Base-by-base conservation (phyloP, 139 green algal species). In the Auxenochlorella pyrenoidosa region DNA sequence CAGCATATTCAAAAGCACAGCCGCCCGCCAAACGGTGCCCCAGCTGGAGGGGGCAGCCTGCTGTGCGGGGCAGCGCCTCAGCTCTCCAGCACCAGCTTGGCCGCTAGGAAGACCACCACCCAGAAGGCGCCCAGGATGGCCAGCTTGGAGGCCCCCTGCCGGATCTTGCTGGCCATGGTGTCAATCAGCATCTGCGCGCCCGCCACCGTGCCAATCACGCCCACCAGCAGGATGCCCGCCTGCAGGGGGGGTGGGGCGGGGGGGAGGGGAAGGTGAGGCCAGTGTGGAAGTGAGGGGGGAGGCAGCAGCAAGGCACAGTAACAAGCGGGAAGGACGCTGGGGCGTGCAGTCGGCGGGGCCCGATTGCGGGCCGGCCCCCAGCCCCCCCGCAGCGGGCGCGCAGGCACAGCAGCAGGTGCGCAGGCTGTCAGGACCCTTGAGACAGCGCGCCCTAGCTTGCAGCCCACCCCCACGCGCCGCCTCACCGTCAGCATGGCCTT, bases 41-140 rank as follows among this genome's bases (percentile, higher is more conserved):
- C n/a, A n/a, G n/a, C n/a, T n/a, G n/a, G n/a, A 54, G 47, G 47
- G 10, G 10, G 47, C 47, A 54, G 47, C 6, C 47, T 6, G 47
- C 47, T 54, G 47, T 10, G 10, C 8, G 47, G 47, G 47, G 47
- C 47, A 10, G 47, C 47, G 28, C 79, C 63, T 85, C 76, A 85
- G 59, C 59, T 70, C 44, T 92, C 84, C 41, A 93, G 83, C 36
- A 96, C 88, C 32, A 91, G 91, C 51, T 90, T 87, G 19, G 89
- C 93, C 30, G 90, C 93, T 26, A 94, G 60, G 66, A 95, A 94
- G 22, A 95, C 91, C 3, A 43, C 86, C 38, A 93, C 73, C 92
- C 91, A 94, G 84, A 96, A 96, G 38, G 87, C 88, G 22, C 83
- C 91, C 40, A 93, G 72, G n/a, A 90, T 90, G 41, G 66, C 92